Percentiles rank a stretch among this genome's conserved stretches.
These are phyloP conservation scores for Hyphodiscus sp. DNA, from an alignment of 2,329 filamentous ascomycete species.

Conservation along the genomic window DNA sequence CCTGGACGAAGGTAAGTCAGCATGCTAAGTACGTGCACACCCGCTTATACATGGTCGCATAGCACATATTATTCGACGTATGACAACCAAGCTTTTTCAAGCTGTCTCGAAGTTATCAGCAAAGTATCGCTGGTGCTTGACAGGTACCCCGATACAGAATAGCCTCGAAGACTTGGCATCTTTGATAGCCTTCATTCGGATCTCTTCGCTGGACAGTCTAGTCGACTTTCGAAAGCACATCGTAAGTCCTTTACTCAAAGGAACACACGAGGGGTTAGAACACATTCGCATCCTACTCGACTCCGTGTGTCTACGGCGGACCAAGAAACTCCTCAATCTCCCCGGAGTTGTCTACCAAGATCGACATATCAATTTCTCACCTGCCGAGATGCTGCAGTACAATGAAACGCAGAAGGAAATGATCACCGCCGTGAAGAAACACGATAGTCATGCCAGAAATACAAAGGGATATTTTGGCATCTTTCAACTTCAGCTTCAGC, in stretches of 20 bases:
- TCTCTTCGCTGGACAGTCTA: slow-evolving; percentile 5
- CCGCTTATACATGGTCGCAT: too few relatives aligned
- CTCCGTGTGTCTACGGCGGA: slow-evolving; percentile 37
- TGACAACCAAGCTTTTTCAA: slow-evolving; percentile 38
- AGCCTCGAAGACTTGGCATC: slow-evolving; percentile 27
- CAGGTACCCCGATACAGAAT: slow-evolving; percentile 27
- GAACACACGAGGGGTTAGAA: slow-evolving; percentile 17
- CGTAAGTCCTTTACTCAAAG: slow-evolving; percentile 17
- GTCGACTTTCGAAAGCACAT: slow-evolving; percentile 14
- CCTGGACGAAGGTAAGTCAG: slow-evolving; percentile 39
- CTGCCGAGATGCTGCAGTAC: slow-evolving; percentile 18
- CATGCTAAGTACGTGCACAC: too few relatives aligned
- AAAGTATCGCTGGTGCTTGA: slow-evolving; percentile 32
- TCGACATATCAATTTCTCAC: slow-evolving; percentile 30
- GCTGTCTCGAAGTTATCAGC: slow-evolving; percentile 37
- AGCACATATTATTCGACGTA: slow-evolving; percentile 46
- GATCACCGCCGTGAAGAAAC: background rate
- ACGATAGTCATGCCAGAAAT: background rate
- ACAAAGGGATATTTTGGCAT: slow-evolving; percentile 7
- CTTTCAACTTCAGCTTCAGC: slow-evolving; percentile 12
- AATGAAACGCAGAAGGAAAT: background rate
- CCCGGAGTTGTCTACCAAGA: slow-evolving; percentile 24
- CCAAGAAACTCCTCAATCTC: slow-evolving; percentile 35
- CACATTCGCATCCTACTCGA: slow-evolving; percentile 32
- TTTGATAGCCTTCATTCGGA: slow-evolving; percentile 22